Conservation (phyloP, 805 yeast genomes). For the Schwanniomyces occidentalis region DNA sequence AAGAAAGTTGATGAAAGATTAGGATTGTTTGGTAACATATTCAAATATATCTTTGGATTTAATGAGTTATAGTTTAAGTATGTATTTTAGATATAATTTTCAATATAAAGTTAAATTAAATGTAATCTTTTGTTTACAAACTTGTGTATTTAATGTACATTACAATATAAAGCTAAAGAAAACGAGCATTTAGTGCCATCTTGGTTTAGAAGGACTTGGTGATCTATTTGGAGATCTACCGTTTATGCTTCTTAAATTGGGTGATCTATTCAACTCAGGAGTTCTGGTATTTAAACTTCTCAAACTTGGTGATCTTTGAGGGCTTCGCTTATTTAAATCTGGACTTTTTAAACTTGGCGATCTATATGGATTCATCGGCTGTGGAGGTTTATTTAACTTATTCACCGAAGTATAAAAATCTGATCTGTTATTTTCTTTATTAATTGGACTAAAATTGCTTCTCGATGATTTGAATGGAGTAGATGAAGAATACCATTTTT, state of each 20-base stretch:
- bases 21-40: conserved; percentile 31
- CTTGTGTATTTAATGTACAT: too few species aligned
- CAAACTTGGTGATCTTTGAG: conserved; percentile 1
- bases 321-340: neutral
- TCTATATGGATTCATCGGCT: conserved; percentile 4
- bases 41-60: conserved; percentile 43
- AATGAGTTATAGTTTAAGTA: conserved; percentile 34
- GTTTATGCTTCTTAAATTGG: neutral
- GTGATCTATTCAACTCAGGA: conserved; percentile 1
- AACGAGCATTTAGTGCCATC: conserved; percentile 11
- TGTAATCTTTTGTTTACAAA: too few species aligned
- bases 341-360: conserved; percentile 12
- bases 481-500: conserved; percentile 10
- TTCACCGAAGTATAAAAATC: neutral
- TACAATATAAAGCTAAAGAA: too few species aligned
- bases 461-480: conserved; percentile 14
- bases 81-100: too few species aligned
- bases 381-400: neutral
- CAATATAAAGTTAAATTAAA: too few species aligned
- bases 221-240: conserved; percentile 7
- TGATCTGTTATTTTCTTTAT: conserved; percentile 6
- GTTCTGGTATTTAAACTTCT: neutral
- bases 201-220: conserved; percentile 9
- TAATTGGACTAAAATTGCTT: conserved; percentile 1
- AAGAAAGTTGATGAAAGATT: conserved; percentile 28